Base-by-base conservation (phyloP, 2,329 filamentous ascomycete species). In the Arthrobotrys pseudoclavata region DNA sequence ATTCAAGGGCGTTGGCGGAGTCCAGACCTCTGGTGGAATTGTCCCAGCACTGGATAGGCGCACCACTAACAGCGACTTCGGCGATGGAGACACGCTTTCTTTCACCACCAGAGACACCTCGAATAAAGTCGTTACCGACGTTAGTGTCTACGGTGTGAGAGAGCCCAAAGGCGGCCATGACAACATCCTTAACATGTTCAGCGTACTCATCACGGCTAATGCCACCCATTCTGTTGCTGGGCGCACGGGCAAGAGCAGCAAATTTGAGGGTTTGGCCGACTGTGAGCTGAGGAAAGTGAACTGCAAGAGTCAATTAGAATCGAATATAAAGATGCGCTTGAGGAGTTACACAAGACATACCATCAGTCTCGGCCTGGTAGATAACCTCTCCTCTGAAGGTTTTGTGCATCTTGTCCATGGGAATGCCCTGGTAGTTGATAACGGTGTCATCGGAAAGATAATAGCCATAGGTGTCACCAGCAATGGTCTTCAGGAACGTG, bases 321-420 rank as follows among this genome's bases (percentile, higher is more conserved):
- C 94, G 91, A 60, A 91, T 91, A 47, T 94, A 92, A 1, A 88
- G 90, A 81, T 96, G 84, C 20, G 12, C 92, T 91, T 82, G 94
- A 94, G 84, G 55, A 15, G 94, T 92, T 3, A 92, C 5, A 15
- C 10, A 13, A 47, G 42, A 48, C 70, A 60, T 69, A 76, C 71
- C 90, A 82, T 96, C 93, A 40, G 92, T 90, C 84, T 95, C 92
- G 10, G 92, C 90, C 80, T 93, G 93, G 83, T 95, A 94, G n/a
- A 92, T 86, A 1, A 90, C 86, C 83, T 89, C 90, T 31, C 89
- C 90, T 77, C 88, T 87, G 81, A 90, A 91, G 80, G 90, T 86
- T 75, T 86, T 86, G 69, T 86, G 85, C 87, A 90, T 90, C 70
- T 85, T 82, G 67, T 85, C 82, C 64, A 74, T 76, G 29, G 80